Conservation (phyloP, 495 filamentous ascomycete genomes). For the Xanthoparmelia taractica region DNA sequence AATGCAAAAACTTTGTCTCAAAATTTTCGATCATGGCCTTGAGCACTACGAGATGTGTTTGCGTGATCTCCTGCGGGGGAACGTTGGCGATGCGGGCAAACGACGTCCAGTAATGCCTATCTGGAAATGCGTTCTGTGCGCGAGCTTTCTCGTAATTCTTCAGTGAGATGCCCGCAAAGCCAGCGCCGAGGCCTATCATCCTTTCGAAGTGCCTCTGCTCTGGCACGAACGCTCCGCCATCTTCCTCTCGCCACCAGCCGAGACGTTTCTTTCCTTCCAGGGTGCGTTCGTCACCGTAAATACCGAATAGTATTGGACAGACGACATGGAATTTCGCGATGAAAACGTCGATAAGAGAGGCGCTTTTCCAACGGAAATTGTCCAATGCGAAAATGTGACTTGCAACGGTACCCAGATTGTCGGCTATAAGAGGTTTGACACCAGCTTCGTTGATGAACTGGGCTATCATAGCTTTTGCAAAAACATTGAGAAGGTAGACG, state of each 20-base stretch:
- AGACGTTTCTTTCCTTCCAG: constrained; percentile 57
- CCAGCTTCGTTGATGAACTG: constrained; percentile 72
- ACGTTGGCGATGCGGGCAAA: constrained; percentile 68
- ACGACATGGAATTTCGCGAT: constrained; percentile 75
- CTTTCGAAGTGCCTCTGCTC: constrained; percentile 67
- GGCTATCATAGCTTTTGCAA: constrained; percentile 66
- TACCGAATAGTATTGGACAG: constrained; percentile 83
- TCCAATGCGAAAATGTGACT: constrained; percentile 65
- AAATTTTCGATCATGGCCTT: constrained; percentile 66
- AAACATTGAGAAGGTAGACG: constrained; percentile 74
- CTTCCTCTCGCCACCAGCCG: constrained; percentile 61
- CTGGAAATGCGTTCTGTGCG: constrained; percentile 67
- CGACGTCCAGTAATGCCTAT: constrained; percentile 69
- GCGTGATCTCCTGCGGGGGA: constrained; percentile 54
- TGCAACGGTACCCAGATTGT: constrained; percentile 71
- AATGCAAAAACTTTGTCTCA: constrained; percentile 60
- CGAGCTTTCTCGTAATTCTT: constrained; percentile 67
- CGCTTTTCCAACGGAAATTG: constrained; percentile 59
- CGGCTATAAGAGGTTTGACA: constrained; percentile 60
- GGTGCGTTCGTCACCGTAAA: constrained; percentile 67
- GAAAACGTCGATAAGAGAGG: constrained; percentile 73
- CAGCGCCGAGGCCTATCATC: constrained; percentile 77
- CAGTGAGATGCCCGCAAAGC: constrained; percentile 71
- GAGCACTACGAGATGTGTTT: constrained; percentile 73
- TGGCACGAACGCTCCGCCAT: constrained; percentile 46